Conservation (phyloP, 441 rosid genomes). For the Arabidopsis lyrata region DNA sequence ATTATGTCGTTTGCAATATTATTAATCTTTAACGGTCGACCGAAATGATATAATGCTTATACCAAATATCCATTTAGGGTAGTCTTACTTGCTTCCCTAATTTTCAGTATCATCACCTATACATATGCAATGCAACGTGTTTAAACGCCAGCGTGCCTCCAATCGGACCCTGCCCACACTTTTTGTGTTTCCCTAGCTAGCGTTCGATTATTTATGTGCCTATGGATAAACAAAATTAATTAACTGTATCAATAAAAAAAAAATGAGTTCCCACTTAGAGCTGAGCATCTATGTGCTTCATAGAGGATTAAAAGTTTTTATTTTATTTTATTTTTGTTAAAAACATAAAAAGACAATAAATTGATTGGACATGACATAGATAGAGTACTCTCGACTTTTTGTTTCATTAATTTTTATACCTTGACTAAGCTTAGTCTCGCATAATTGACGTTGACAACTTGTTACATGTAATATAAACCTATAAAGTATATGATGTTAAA, state of each 20-base stretch:
- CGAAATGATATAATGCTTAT: background rate
- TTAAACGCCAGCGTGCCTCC: conserved; percentile 10
- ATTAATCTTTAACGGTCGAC: conserved; percentile 2
- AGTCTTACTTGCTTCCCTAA: conserved; percentile 5
- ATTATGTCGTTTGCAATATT: background rate
- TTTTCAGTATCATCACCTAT: background rate
- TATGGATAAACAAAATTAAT: background rate
- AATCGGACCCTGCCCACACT: conserved; percentile 34
- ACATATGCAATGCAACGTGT: conserved; percentile 32
- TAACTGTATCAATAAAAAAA: no score
- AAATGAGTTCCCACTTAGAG: background rate
- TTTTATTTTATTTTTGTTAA: background rate
- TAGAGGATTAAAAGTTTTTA: background rate
- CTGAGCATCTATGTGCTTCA: conserved; percentile 8
- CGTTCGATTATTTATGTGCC: conserved; percentile 18
- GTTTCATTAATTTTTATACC: background rate
- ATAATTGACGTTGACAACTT: background rate
- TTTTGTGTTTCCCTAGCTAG: background rate
- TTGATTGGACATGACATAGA: conserved; percentile 26
- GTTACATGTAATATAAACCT: background rate
- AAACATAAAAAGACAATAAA: conserved; percentile 23
- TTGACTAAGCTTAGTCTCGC: background rate
- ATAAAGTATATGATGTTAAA: background rate
- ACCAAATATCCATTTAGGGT: background rate
- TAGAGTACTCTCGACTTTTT: conserved; percentile 11